Base-by-base conservation (phyloP, 805 yeast species). In the Debaryomyces castellii region DNA sequence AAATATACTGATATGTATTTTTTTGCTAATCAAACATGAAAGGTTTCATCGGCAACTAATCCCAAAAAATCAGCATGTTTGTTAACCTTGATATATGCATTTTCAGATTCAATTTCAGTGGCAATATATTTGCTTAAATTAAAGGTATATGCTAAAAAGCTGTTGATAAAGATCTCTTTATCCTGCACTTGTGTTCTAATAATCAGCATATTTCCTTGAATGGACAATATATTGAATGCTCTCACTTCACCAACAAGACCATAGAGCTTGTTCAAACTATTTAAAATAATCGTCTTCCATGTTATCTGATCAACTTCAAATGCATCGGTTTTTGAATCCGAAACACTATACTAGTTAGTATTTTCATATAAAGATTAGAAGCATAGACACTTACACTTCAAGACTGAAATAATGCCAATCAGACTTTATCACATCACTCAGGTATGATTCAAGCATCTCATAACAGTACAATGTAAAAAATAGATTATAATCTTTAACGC, bases 161-260 rank as follows among this genome's bases (percentile, higher is more conserved):
- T 64, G 44, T 60, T 67, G 14, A 49, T 40, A 44, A 70, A 68
- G 38, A 48, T 51, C 10, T 58, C 60, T 40, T 45, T 47, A 47
- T 72, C 76, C 16, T 59, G 61, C 1, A 43, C 36, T 42, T 64
- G 60, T 22, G 67, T 53, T 47, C 67, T 55, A n/a, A 71, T 41
- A 8, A 62, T 44, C 43, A 59, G 52, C 37, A 46, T 44, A 2
- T 43, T 21, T 8, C 58, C 58, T 11, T 28, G 49, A 10, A 47
- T 42, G 14, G 53, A 50, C 14, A 66, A 50, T 3, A 69, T 41
- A 39, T 66, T 71, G 48, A 55, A 64, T 42, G 56, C 65, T 7
- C 61, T 28, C 0, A 72, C 55, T 45, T 65, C 66, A 3, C 74
- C 74, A 14, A 63, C 50, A 10, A 69, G 42, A 1, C 74, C 74